A percentile compares a stretch with the other conserved stretches of the same genome.
phyloP scores from a whole-genome alignment of 1,139 yeast species.

The Candida frijolesensis region DNA sequence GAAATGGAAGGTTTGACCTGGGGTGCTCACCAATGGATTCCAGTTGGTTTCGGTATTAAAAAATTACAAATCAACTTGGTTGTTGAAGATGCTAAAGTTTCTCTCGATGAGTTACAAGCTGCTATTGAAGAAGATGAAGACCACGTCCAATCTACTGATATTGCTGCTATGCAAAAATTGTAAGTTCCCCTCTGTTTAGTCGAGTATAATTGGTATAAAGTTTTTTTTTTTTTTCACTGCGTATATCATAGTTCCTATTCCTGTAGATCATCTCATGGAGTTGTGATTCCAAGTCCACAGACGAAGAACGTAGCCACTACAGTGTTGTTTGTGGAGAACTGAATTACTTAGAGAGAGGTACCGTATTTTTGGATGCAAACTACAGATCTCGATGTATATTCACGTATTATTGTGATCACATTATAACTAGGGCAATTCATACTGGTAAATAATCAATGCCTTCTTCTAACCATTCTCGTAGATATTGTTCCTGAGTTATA shows the following conservation, averaged over 20 bases:
- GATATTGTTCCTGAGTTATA: constrained; percentile 38
- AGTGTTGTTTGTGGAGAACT: no score
- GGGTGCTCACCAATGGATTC: constrained; percentile 97
- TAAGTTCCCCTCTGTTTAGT: constrained; percentile 41
- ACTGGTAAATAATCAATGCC: constrained; percentile 26
- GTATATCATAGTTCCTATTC: no score
- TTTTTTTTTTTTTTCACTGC: background rate
- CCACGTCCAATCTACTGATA: constrained; percentile 97
- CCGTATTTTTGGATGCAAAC: no score
- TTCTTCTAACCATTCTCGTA: constrained; percentile 24
- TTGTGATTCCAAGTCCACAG: no score
- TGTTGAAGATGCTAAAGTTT: constrained; percentile 95
- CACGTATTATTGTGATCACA: no score
- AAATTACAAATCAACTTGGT: constrained; percentile 98
- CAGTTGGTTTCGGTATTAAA: constrained; percentile 99
- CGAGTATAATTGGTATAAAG: background rate
- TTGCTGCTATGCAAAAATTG: constrained; percentile 98
- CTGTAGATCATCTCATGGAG: no score
- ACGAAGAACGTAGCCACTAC: no score
- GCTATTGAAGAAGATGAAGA: constrained; percentile 94
- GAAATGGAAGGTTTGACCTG: constrained; percentile 92
- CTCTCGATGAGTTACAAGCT: constrained; percentile 86
- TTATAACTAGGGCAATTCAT: background rate
- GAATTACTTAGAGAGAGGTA: no score
- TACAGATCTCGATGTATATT: no score